Evolutionary conservation across 768 basidiomycete species (phyloP).

Genomic region (Xerocomellus amylosporus): DNA sequence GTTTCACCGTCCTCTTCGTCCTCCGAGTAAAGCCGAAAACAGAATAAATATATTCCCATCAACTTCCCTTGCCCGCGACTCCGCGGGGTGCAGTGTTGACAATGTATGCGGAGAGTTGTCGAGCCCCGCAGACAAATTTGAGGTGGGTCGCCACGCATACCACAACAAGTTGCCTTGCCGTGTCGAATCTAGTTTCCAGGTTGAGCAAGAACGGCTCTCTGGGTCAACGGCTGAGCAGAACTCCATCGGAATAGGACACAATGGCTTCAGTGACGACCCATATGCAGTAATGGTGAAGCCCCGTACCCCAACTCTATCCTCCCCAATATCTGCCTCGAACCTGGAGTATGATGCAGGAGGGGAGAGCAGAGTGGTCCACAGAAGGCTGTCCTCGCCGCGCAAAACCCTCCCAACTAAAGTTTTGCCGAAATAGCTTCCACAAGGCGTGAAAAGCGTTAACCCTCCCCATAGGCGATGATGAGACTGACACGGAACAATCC

Average conservation of each 20-base stretch:
- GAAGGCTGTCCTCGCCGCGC: constrained; percentile 13
- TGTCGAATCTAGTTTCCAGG: not conserved
- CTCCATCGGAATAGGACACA: constrained; percentile 1
- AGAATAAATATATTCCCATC: constrained; percentile 4
- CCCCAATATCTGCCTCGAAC: not conserved
- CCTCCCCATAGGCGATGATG: constrained; percentile 23
- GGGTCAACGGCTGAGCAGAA: not conserved
- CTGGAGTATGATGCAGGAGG: constrained; percentile 10
- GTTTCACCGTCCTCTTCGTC: not conserved
- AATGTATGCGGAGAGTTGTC: constrained; percentile 3
- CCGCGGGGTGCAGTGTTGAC: not conserved
- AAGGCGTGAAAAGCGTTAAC: constrained; percentile 21
- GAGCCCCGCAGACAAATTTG: not conserved
- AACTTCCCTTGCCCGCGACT: constrained; percentile 1
- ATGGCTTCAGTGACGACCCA: not conserved
- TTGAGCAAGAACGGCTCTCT: not conserved
- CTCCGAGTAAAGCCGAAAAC: not conserved
- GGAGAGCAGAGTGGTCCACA: constrained; percentile 9
- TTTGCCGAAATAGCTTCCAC: constrained; percentile 4
- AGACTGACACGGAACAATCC: constrained; percentile 18
- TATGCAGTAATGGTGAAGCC: not conserved
- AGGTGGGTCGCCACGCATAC: constrained; percentile 3
- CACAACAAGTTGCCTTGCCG: not conserved
- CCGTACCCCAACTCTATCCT: not conserved
- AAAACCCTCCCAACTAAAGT: constrained; percentile 10